A percentile compares a stretch with the other conserved stretches of the same genome.
Evolutionary conservation across 352 stramenopile species (phyloP).

Genomic region (Phytophthora meadii): DNA sequence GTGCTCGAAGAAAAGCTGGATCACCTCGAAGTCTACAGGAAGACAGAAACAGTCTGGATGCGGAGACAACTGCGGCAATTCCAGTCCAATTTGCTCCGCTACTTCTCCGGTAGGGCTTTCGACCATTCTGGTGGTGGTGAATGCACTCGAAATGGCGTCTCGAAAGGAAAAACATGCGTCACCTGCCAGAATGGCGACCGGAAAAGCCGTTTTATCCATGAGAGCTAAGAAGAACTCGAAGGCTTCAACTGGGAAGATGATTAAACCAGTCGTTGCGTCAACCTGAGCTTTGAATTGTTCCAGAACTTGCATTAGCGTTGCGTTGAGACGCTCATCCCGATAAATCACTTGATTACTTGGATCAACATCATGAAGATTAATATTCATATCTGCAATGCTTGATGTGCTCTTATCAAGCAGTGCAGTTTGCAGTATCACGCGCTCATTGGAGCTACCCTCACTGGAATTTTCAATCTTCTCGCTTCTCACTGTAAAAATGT

Average conservation of each 20-base stretch:
- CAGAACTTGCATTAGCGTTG: conserved; percentile 45
- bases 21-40: conserved; percentile 77
- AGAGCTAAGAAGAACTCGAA: conserved; percentile 62
- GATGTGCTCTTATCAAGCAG: conserved; percentile 49
- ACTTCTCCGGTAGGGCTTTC: conserved; percentile 9
- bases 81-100: conserved; percentile 26
- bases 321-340: conserved; percentile 44
- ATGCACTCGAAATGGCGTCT: conserved; percentile 66
- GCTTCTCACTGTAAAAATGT: conserved; percentile 62
- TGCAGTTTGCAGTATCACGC: conserved; percentile 44
- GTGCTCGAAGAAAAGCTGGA: conserved; percentile 51
- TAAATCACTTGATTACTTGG: conserved; percentile 41
- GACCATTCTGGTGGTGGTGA: conserved; percentile 33
- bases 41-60: conserved; percentile 86
- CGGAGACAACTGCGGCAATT: conserved; percentile 79
- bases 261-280: conserved; percentile 42
- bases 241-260: conserved; percentile 77
- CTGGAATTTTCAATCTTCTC: conserved; percentile 1
- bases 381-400: conserved; percentile 61
- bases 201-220: conserved; percentile 21
- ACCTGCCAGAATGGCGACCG: conserved; percentile 49
- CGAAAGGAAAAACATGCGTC: conserved; percentile 72
- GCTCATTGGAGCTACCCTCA: neutral
- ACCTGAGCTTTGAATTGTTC: conserved; percentile 23
- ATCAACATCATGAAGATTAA: conserved; percentile 41